Conservation (phyloP, 2,329 filamentous ascomycete genomes). For the Rhynchosporium agropyri region DNA sequence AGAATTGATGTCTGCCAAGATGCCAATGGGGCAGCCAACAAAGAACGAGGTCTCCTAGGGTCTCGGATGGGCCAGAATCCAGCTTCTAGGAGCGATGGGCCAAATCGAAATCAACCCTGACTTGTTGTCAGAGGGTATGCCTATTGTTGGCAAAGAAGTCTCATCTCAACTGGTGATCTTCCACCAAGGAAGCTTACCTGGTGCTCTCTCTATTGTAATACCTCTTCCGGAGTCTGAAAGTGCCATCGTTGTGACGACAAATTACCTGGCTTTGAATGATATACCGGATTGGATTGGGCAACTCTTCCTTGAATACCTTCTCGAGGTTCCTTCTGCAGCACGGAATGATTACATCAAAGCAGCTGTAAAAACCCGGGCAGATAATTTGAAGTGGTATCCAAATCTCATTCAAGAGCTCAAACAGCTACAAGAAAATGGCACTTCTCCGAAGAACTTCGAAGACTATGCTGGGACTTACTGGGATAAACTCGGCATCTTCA, state of each 20-base stretch:
- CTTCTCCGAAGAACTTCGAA: background rate
- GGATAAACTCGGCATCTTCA: background rate
- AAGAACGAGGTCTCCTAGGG: slow-evolving; percentile 28
- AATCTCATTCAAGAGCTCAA: background rate
- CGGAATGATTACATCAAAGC: background rate
- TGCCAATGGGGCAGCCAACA: slow-evolving; percentile 2
- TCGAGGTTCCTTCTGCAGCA: slow-evolving; percentile 22
- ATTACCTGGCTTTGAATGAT: slow-evolving; percentile 33
- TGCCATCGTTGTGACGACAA: slow-evolving; percentile 37
- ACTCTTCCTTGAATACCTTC: slow-evolving; percentile 30
- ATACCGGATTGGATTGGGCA: slow-evolving; percentile 34
- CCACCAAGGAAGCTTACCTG: slow-evolving; percentile 38
- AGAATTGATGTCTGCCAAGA: background rate
- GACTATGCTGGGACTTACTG: background rate
- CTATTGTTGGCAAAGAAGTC: slow-evolving; percentile 9
- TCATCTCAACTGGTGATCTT: slow-evolving; percentile 29
- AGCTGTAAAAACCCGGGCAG: background rate
- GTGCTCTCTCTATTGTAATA: slow-evolving; percentile 30
- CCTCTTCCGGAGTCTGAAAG: slow-evolving; percentile 40
- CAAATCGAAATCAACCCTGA: slow-evolving; percentile 21
- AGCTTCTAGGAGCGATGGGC: slow-evolving; percentile 30
- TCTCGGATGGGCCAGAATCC: slow-evolving; percentile 36
- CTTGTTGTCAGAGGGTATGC: slow-evolving; percentile 13
- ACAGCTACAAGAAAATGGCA: background rate
- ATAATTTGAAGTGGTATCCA: background rate